Base-by-base conservation (phyloP, 2,329 filamentous ascomycete genomes). In the Trichothecium roseum region DNA sequence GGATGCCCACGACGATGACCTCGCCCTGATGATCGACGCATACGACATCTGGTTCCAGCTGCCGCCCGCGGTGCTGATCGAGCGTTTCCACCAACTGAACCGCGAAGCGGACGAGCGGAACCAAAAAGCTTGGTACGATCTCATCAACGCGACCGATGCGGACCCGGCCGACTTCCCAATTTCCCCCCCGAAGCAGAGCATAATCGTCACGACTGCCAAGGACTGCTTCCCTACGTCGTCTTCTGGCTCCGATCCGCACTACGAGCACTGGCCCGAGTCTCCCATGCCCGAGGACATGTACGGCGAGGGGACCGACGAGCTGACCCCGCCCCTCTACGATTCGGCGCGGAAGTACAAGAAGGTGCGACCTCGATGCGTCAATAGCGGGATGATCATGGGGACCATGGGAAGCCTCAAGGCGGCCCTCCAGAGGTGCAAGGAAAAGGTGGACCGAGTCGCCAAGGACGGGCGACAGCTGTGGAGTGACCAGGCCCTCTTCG, bases 1-100 rank as follows among this genome's bases (percentile, higher is more conserved):
- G 3, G 36, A 40, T 20, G 35, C 42, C 4, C 42, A 44, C 22
- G 48, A 56, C 6, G 45, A 60, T 9, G 55, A 59, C 36, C 38
- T 62, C 1, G 50, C 52, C 1, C 42, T 62, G 0, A 43, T 62
- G n/a, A 53, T 62, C 2, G 58, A 62, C 17, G 53, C 56, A 0
- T 54, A 62, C 40, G 56, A 62, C 29, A 43, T 56, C 27, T 61
- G 57, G 57, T 62, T 62, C 29, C 58, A 62, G 34, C 49, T 62
- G 1, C 57, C 57, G 0, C 54, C 57, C 1, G 54, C 54, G 5
- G 56, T 59, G 1, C 48, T 62, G 3, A 49, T 62, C 5, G 38
- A 56, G 28, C 51, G 58, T 7, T 62, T 53, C 36, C 57, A 59
- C 34, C 44, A 45, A 12, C 42, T 60, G 17, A 60, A 60, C 38